Evolutionary conservation across 2,329 filamentous ascomycete species (phyloP).

Genomic region (Ophidiomyces ophidiicola): DNA sequence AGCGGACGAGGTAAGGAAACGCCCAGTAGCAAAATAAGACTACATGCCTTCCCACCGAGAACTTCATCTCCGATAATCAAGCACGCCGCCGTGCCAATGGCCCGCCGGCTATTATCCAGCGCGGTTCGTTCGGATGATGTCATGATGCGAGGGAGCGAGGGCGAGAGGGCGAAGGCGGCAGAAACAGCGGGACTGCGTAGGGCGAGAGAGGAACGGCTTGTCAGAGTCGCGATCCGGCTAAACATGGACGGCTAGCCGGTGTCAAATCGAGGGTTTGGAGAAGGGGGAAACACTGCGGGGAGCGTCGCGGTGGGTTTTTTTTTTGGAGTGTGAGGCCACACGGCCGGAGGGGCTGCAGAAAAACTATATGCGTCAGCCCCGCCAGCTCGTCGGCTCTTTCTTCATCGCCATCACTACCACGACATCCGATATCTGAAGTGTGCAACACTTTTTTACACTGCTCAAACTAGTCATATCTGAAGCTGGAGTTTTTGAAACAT

Average conservation of each 20-base stretch:
- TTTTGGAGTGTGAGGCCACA: not conserved
- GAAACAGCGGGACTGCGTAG: constrained; percentile 45
- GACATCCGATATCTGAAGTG: too few species aligned
- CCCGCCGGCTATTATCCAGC: constrained; percentile 34
- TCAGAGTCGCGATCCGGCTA: constrained; percentile 58
- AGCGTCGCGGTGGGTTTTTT: not conserved
- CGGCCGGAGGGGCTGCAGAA: too few species aligned
- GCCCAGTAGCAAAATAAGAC: too few species aligned
- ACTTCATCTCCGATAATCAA: constrained; percentile 97
- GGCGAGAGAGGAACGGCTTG: constrained; percentile 57
- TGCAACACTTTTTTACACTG: too few species aligned
- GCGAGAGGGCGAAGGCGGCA: constrained; percentile 27
- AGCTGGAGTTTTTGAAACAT: too few species aligned
- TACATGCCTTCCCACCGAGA: constrained; percentile 72
- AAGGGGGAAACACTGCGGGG: constrained; percentile 10
- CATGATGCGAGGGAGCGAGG: constrained; percentile 24
- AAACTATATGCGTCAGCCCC: too few species aligned
- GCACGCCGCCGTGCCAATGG: constrained; percentile 80
- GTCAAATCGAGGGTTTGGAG: not conserved
- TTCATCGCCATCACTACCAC: too few species aligned
- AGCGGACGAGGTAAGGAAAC: too few species aligned
- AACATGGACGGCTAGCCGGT: constrained; percentile 49
- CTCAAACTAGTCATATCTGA: too few species aligned
- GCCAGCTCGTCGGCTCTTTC: too few species aligned
- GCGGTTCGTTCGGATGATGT: constrained; percentile 30